phyloP scores from a whole-genome alignment of 139 green algal species.

The Tetradesmus lagerheimii region DNA sequence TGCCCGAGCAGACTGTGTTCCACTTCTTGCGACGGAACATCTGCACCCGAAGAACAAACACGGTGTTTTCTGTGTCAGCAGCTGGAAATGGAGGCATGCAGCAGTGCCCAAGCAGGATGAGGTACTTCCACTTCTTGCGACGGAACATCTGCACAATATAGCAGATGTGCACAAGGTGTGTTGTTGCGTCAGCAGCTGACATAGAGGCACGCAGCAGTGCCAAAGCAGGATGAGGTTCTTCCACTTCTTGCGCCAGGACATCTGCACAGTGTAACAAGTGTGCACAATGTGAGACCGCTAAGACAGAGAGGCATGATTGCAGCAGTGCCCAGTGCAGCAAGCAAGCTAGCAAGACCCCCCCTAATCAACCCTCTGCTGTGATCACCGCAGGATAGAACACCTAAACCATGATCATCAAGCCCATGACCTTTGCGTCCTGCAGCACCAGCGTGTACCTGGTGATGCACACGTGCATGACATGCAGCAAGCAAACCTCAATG shows the following conservation, averaged over 20 bases:
- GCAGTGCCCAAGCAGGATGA: too few species aligned
- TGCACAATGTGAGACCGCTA: not conserved
- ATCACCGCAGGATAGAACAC: too few species aligned
- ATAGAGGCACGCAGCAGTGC: too few species aligned
- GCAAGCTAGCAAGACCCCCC: too few species aligned
- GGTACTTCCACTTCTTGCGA: conserved; percentile 95
- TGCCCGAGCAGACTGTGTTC: too few species aligned
- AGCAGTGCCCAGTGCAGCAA: too few species aligned
- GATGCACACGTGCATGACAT: conserved; percentile 98
- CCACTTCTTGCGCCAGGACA: conserved; percentile 98
- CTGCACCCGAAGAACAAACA: too few species aligned
- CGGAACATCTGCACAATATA: conserved; percentile 81
- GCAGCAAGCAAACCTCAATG: not conserved
- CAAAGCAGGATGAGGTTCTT: conserved; percentile 98
- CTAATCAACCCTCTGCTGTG: too few species aligned
- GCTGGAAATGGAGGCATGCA: too few species aligned
- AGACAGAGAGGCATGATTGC: not conserved
- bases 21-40: conserved; percentile 98
- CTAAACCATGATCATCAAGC: not conserved
- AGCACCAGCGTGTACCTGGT: conserved; percentile 97
- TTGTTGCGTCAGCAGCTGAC: too few species aligned
- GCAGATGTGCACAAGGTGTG: too few species aligned
- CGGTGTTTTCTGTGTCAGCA: too few species aligned
- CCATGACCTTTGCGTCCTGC: conserved; percentile 68
- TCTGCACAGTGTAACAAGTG: conserved; percentile 41